Percentiles rank a stretch among this genome's conserved stretches.
These are phyloP conservation scores for Pleurostoma richardsiae DNA, from an alignment of 2,329 filamentous ascomycete genomes.

Conservation along the genomic window DNA sequence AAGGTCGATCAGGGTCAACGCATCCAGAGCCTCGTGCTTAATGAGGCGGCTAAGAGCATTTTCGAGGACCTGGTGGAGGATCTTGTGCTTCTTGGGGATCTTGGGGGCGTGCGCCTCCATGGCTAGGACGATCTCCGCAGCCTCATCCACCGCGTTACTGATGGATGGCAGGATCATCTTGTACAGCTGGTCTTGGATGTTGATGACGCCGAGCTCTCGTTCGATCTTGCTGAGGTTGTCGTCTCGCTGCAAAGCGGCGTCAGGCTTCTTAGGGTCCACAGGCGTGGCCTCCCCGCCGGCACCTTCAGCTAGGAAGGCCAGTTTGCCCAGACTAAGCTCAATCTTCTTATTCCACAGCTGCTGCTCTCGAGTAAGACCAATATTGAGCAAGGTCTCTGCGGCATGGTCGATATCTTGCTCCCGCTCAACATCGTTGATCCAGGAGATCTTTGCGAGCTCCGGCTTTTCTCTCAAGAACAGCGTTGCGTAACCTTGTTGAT, in stretches of 20 bases:
- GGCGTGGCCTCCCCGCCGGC: conserved; percentile 15
- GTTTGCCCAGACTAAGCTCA: conserved; percentile 82
- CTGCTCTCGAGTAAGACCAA: conserved; percentile 64
- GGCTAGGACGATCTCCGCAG: conserved; percentile 71
- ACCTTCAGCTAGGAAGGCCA: conserved; percentile 65
- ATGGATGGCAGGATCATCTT: conserved; percentile 65
- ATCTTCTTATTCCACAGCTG: conserved; percentile 92
- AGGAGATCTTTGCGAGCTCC: conserved; percentile 72
- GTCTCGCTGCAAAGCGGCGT: conserved; percentile 15
- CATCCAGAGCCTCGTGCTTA: conserved; percentile 64
- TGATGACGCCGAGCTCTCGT: conserved; percentile 61
- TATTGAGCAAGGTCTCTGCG: conserved; percentile 61
- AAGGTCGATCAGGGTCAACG: conserved; percentile 63
- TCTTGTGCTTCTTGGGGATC: conserved; percentile 54
- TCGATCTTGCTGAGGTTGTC: conserved; percentile 49
- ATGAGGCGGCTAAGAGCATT: conserved; percentile 66
- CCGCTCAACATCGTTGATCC: conserved; percentile 87
- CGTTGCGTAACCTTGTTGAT: conserved; percentile 67
- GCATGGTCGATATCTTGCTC: conserved; percentile 73
- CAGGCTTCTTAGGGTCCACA: conserved; percentile 4
- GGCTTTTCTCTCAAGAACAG: conserved; percentile 70
- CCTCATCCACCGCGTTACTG: conserved; percentile 69
- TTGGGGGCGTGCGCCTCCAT: conserved; percentile 60
- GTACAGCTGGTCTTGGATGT: conserved; percentile 76
- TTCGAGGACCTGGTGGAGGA: conserved; percentile 66